Conservation (phyloP, 805 yeast species). For the Starmerella etchellsii region DNA sequence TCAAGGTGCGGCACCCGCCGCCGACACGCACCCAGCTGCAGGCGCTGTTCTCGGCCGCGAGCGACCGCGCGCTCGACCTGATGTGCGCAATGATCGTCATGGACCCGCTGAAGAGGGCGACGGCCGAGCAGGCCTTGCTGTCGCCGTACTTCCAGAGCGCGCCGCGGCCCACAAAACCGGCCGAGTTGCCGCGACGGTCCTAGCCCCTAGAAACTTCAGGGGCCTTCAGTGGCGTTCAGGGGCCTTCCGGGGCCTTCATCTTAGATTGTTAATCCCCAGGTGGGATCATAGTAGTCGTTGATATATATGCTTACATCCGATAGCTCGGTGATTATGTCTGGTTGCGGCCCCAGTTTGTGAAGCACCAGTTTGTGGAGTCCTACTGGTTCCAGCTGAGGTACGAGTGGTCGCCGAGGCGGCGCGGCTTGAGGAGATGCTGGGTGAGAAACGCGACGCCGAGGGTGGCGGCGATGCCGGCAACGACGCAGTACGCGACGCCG, state of each 20-base stretch:
- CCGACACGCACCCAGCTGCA: constrained; percentile 72
- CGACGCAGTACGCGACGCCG: constrained; percentile 74
- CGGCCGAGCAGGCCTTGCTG: constrained; percentile 48
- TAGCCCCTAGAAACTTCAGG: too few species aligned
- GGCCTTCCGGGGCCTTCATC: too few species aligned
- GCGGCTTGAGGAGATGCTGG: constrained; percentile 74
- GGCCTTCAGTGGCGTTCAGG: too few species aligned
- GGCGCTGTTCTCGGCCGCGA: constrained; percentile 79
- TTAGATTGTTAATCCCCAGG: too few species aligned
- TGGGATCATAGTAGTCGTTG: too few species aligned
- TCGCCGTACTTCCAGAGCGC: constrained; percentile 57
- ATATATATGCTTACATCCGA: too few species aligned
- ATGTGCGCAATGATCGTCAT: constrained; percentile 58
- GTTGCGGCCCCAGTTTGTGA: too few species aligned
- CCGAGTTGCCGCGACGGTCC: constrained; percentile 40
- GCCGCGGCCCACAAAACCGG: constrained; percentile 63
- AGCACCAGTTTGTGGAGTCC: too few species aligned
- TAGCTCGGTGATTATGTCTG: too few species aligned
- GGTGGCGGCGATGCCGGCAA: constrained; percentile 61
- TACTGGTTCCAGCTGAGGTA: constrained; percentile 40
- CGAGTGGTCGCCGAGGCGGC: constrained; percentile 71
- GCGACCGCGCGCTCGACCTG: constrained; percentile 67
- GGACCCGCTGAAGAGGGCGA: constrained; percentile 66
- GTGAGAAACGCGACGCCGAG: constrained; percentile 65
- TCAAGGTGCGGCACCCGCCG: constrained; percentile 50